phyloP scores from a whole-genome alignment of 352 stramenopile species.

The Aphanomyces cochlioides region DNA sequence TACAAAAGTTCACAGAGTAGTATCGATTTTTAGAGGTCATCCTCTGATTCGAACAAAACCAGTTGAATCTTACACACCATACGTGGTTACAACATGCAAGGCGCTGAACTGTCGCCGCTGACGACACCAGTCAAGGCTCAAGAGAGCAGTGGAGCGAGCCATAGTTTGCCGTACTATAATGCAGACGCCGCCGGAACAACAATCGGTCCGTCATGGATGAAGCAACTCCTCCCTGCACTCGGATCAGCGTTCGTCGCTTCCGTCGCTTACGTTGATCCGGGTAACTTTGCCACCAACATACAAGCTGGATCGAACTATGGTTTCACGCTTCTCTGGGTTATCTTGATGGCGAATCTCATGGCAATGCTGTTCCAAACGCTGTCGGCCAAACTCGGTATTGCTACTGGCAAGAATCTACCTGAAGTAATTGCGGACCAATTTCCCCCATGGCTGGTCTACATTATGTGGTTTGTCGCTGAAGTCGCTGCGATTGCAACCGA shows the following conservation, averaged over 20 bases:
- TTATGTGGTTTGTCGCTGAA: slow-evolving; percentile 26
- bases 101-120: too few species aligned
- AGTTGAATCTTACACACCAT: too few species aligned
- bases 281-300: slow-evolving; percentile 32
- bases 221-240: slow-evolving; percentile 23
- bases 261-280: slow-evolving; percentile 27
- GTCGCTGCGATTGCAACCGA: slow-evolving; percentile 26
- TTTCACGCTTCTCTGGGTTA: slow-evolving; percentile 32
- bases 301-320: slow-evolving; percentile 23
- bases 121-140: too few species aligned
- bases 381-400: slow-evolving; percentile 27
- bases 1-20: too few species aligned
- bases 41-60: too few species aligned
- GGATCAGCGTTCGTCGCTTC: slow-evolving; percentile 28
- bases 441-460: neutral
- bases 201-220: neutral
- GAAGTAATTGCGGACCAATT: slow-evolving; percentile 15
- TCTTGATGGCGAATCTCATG: slow-evolving; percentile 32
- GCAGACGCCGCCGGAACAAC: neutral
- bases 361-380: slow-evolving; percentile 32
- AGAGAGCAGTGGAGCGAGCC: neutral
- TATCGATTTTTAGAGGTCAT: too few species aligned
- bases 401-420: slow-evolving; percentile 25
- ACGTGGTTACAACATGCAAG: too few species aligned
- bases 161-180: slow-evolving; percentile 13